A percentile compares a stretch with the other conserved stretches of the same genome.
Conservation (phyloP, 2,329 filamentous ascomycete species). For the Penicillium sp. region DNA sequence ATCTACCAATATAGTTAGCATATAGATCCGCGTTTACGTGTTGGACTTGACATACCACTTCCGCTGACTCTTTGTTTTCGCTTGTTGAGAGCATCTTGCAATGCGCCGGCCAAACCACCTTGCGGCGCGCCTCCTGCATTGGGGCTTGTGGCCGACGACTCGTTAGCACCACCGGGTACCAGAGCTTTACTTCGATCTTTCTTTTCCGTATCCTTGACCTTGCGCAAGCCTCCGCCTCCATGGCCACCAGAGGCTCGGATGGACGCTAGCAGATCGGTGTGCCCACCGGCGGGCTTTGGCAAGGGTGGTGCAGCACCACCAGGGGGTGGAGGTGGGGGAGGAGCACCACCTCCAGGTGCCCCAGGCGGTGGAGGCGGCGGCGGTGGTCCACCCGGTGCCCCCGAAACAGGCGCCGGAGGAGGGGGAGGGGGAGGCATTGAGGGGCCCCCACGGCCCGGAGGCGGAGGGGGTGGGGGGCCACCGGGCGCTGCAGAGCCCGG, state of each 20-base stretch:
- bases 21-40: background rate
- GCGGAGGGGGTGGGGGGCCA: slow-evolving; percentile 43
- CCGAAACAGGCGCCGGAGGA: slow-evolving; percentile 43
- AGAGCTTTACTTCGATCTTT: slow-evolving; percentile 47
- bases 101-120: slow-evolving; percentile 74
- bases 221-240: slow-evolving; percentile 46
- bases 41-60: slow-evolving; percentile 70
- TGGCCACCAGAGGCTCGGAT: slow-evolving; percentile 58
- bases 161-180: slow-evolving; percentile 52
- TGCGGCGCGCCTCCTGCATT: slow-evolving; percentile 54
- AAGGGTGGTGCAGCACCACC: slow-evolving; percentile 47
- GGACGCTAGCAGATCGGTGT: slow-evolving; percentile 48
- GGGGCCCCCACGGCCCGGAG: slow-evolving; percentile 29
- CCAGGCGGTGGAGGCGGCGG: slow-evolving; percentile 49
- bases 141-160: slow-evolving; percentile 56
- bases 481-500: slow-evolving; percentile 28
- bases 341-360: slow-evolving; percentile 51
- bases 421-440: slow-evolving; percentile 26
- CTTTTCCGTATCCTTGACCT: slow-evolving; percentile 49
- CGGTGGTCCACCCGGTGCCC: slow-evolving; percentile 40
- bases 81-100: slow-evolving; percentile 74
- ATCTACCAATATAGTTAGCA: slow-evolving; percentile 38
- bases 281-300: slow-evolving; percentile 40
- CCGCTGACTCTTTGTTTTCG: slow-evolving; percentile 92
- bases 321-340: slow-evolving; percentile 50